Percentiles rank a stretch among this genome's conserved stretches.
These are phyloP conservation scores for Hymenoscyphus scutula DNA, from an alignment of 2,329 filamentous ascomycete genomes.

Conservation along the genomic window DNA sequence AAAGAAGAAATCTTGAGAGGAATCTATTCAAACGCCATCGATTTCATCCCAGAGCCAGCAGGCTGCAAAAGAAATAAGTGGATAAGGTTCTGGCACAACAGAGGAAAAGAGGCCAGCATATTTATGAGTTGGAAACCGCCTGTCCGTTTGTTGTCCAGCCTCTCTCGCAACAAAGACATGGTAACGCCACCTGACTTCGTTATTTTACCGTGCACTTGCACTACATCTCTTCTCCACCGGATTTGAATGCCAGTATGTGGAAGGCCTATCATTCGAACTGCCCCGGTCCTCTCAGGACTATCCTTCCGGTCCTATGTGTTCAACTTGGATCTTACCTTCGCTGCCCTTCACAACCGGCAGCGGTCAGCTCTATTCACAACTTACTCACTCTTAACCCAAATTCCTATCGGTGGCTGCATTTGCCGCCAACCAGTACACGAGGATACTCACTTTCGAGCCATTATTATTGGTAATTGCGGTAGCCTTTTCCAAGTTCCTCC, in stretches of 20 bases:
- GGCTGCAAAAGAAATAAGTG: not conserved
- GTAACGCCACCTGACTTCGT: not conserved
- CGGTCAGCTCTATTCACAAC: slow-evolving; percentile 1
- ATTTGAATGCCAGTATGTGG: not conserved
- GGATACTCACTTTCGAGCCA: not conserved
- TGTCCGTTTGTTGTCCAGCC: not conserved
- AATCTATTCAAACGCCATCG: not conserved
- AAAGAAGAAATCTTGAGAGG: not conserved
- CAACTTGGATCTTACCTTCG: not conserved
- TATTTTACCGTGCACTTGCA: not conserved
- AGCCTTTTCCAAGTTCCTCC: not conserved
- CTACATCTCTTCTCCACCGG: not conserved
- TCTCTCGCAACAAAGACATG: slow-evolving; percentile 1
- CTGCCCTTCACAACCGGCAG: not conserved
- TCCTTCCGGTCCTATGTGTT: not conserved
- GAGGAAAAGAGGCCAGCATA: not conserved
- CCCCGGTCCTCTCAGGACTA: not conserved
- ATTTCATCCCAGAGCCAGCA: not conserved
- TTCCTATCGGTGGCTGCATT: not conserved
- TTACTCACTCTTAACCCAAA: not conserved
- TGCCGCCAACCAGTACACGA: not conserved
- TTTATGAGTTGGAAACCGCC: slow-evolving; percentile 1
- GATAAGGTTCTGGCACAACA: not conserved
- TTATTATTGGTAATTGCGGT: not conserved
- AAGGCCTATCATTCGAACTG: not conserved